Evolutionary conservation across 176 grass and related monocot species (phyloP).

Genomic region (Stipa capillata): DNA sequence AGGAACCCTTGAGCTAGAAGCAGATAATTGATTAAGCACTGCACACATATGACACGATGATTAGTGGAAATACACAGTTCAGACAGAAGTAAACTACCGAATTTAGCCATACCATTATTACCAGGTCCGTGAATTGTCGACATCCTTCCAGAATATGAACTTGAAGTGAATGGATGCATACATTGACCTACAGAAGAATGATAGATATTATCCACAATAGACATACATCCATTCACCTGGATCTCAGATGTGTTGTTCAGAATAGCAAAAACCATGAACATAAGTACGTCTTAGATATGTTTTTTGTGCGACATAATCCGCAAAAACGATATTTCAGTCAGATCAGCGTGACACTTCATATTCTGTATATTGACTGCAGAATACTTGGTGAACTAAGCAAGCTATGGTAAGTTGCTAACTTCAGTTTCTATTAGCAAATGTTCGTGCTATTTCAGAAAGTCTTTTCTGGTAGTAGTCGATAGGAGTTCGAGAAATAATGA

Average conservation of each 20-base stretch:
- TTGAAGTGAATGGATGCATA: not conserved
- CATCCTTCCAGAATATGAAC: constrained; percentile 3
- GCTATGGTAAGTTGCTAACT: not conserved
- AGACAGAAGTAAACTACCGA: not conserved
- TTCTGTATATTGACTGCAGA: not conserved
- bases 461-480: not conserved
- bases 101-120: not conserved
- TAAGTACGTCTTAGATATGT: not conserved
- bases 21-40: not conserved
- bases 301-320: not conserved
- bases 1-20: not conserved
- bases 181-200: not conserved
- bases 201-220: not conserved
- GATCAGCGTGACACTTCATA: not conserved
- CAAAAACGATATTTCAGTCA: constrained; percentile 5
- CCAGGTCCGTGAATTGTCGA: not conserved
- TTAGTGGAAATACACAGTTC: not conserved
- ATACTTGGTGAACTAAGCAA: not conserved
- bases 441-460: not conserved
- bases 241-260: not conserved
- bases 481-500: not conserved
- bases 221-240: not conserved
- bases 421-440: not conserved
- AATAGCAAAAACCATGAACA: not conserved
- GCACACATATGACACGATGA: not conserved